Percentiles rank a stretch among this genome's conserved stretches.
phyloP scores from a whole-genome alignment of 176 grass and related monocot genomes.

The Triticum dicoccoides region DNA sequence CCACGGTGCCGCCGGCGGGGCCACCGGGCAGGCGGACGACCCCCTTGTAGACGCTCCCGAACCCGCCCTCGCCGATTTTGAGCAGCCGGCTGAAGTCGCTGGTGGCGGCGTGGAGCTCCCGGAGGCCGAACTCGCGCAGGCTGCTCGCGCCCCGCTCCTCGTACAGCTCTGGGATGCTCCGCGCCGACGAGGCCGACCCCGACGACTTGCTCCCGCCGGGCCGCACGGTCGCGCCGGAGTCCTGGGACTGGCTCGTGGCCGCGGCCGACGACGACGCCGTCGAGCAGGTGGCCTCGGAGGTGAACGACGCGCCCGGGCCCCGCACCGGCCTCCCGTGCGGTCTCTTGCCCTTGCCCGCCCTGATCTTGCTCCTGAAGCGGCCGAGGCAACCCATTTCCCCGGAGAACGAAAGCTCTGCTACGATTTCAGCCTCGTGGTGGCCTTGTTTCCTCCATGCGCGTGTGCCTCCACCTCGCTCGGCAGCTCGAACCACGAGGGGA shows the following conservation, averaged over 20 bases:
- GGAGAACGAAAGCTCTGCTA: not conserved
- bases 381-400: conserved; percentile 40
- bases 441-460: not conserved
- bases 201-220: conserved; percentile 41
- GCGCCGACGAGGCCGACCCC: conserved; percentile 49
- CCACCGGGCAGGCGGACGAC: conserved; percentile 43
- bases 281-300: conserved; percentile 5
- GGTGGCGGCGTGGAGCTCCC: conserved; percentile 62
- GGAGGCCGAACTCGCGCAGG: conserved; percentile 53
- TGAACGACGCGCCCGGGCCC: not conserved
- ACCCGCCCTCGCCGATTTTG: conserved; percentile 78
- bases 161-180: conserved; percentile 72
- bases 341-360: not conserved
- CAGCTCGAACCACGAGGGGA: not conserved
- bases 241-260: conserved; percentile 31
- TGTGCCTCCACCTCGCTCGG: not conserved
- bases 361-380: conserved; percentile 15
- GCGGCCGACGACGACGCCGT: conserved; percentile 11
- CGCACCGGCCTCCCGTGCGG: not conserved
- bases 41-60: conserved; percentile 81
- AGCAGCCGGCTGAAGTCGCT: conserved; percentile 67
- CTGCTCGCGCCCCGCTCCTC: conserved; percentile 51
- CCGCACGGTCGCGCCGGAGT: conserved; percentile 1
- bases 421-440: conserved; percentile 1
- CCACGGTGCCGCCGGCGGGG: conserved; percentile 41